Evolutionary conservation across 2,329 filamentous ascomycete genomes (phyloP), one percentile per base, ranked within the genome.

Genomic region (Colletotrichum nymphaeae): DNA sequence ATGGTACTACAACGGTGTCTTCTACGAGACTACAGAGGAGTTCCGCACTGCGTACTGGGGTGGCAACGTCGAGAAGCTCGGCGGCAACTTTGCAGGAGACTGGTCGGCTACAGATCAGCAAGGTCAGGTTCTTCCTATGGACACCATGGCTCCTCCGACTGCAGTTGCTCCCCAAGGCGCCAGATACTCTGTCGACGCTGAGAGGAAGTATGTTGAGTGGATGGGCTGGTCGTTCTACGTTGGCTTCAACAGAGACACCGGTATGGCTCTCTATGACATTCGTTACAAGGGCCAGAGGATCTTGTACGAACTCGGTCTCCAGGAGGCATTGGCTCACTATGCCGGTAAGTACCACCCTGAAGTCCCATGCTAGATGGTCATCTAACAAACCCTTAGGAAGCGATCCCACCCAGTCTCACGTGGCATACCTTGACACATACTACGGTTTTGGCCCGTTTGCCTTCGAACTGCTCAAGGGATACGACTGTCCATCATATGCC

Each of bases 291-390:
- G 86, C n/a, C 83, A 89, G 72, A 81, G 87, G 7, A 78, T 91
- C 7, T 80, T 91, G 12, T 91, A 90, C 69, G 88, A 91, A 76
- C 81, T 91, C 1, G 85, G 85, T 3, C 79, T 91, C 0, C 86
- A 90, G 77, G 88, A 91, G 78, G 88, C 88, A 0, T 78, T 89
- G 24, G 91, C 93, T 0, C 91, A 91, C 0, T 94, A 94, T 75
- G 91, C 85, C 2, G 92, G 65, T 63, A 42, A 37, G 42, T 0
- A 26, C 8, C 32, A 8, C 4, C 4, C 19, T 93, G 89, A 89
- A 1, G 87, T 91, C 3, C 82, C 86, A 0, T 93, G 4, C 14
- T 3, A 32, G 32, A 5, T 12, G 19, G 9, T 9, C 4, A 12
- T 14, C 65, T 68, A 35, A 68, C 57, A 4, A 52, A 3, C 8